phyloP scores from a whole-genome alignment of 2,329 filamentous ascomycete species.

The Botrytis galanthina region DNA sequence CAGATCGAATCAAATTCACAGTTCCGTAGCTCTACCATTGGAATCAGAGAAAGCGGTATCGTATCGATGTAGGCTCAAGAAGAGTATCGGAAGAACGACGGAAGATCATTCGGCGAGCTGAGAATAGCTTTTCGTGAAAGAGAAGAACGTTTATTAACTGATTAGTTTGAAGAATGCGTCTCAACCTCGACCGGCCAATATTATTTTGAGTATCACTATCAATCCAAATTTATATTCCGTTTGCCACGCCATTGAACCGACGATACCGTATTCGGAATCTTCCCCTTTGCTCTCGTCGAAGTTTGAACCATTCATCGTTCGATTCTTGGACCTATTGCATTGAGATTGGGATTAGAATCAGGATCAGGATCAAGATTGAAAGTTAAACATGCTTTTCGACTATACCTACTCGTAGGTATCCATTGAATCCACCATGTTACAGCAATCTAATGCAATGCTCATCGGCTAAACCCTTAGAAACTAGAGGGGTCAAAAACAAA shows the following conservation, averaged over 20 bases:
- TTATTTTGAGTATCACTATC: neutral
- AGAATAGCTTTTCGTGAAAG: slow-evolving; percentile 1
- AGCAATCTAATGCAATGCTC: slow-evolving; percentile 2
- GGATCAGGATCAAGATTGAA: neutral
- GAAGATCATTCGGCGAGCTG: slow-evolving; percentile 3
- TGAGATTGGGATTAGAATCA: neutral
- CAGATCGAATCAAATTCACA: neutral
- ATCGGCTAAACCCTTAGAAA: slow-evolving; percentile 12
- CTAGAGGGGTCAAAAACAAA: slow-evolving; percentile 3
- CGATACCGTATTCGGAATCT: neutral
- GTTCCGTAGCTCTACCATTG: neutral
- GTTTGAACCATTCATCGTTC: neutral
- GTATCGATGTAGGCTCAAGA: neutral
- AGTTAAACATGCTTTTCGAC: neutral
- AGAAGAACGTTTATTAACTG: neutral
- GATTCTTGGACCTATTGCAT: neutral
- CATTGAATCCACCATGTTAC: neutral
- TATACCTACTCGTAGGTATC: neutral
- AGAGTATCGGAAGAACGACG: neutral
- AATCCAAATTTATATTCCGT: neutral
- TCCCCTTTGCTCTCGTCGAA: neutral
- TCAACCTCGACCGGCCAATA: neutral
- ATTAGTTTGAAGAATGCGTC: neutral
- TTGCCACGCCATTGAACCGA: neutral
- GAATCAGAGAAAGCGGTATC: neutral